Evolutionary conservation across 345 rosid species (phyloP).

Genomic region (Microcos paniculata): DNA sequence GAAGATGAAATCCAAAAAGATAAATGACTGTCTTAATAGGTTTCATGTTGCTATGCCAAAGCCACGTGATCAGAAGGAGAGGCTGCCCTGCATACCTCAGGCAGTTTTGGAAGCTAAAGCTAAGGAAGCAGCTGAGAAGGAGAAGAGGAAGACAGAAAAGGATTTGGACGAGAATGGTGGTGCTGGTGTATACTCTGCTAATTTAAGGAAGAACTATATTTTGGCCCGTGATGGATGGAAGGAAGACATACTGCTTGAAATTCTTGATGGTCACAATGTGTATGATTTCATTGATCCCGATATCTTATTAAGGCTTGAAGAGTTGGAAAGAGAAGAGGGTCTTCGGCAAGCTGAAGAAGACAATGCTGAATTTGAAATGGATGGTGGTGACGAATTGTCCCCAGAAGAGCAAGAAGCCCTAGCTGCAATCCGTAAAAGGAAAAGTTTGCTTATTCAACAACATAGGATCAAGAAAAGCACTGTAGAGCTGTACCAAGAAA

Average conservation of each 20-base stretch:
- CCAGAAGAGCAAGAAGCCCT: conserved; percentile 64
- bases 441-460: conserved; percentile 52
- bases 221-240: no score
- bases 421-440: conserved; percentile 68
- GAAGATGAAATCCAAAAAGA: no score
- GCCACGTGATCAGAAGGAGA: conserved; percentile 62
- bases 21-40: conserved; percentile 78
- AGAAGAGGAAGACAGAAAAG: conserved; percentile 66
- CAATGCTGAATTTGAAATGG: conserved; percentile 66
- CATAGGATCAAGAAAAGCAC: no score
- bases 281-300: conserved; percentile 90
- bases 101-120: conserved; percentile 72
- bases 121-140: conserved; percentile 56
- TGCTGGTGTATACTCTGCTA: conserved; percentile 91
- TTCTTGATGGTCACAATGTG: no score
- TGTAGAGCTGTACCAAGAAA: no score
- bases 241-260: no score
- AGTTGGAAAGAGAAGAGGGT: no score
- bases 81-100: conserved; percentile 69
- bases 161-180: conserved; percentile 88
- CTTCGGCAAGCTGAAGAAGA: conserved; percentile 46
- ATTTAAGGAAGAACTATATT: no score
- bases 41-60: conserved; percentile 87
- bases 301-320: conserved; percentile 66
- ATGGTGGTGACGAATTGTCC: conserved; percentile 51